phyloP scores from a whole-genome alignment of 2,329 filamentous ascomycete species.

The Cercospora nicotianae region DNA sequence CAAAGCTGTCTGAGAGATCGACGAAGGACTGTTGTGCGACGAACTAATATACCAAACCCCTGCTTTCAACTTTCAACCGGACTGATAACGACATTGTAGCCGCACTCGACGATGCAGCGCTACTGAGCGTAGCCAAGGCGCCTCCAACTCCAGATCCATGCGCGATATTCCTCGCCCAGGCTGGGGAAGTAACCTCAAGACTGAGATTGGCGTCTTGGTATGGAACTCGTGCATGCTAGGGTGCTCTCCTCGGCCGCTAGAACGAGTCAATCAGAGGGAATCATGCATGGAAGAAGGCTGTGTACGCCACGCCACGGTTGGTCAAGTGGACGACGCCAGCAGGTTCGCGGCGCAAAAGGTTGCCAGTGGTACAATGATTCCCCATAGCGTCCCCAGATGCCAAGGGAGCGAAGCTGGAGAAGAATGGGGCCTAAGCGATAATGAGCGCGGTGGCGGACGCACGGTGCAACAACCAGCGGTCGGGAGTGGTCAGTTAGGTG shows the following conservation, averaged over 20 bases:
- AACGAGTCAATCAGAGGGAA: neutral
- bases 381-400: conserved; percentile 11
- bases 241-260: conserved; percentile 1
- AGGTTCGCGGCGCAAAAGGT: neutral
- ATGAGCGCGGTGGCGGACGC: conserved; percentile 7
- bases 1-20: conserved; percentile 4
- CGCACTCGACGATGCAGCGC: conserved; percentile 11
- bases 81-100: conserved; percentile 2
- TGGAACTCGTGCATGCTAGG: conserved; percentile 9
- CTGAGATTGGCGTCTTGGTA: conserved; percentile 14
- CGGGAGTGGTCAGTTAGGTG: neutral
- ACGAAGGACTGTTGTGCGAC: conserved; percentile 14
- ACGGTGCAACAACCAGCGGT: neutral
- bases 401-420: conserved; percentile 12
- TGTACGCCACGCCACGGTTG: neutral
- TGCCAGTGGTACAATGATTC: neutral
- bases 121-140: conserved; percentile 15
- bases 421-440: conserved; percentile 11
- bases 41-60: conserved; percentile 12
- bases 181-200: conserved; percentile 11
- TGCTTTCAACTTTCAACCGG: conserved; percentile 21
- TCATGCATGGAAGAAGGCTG: conserved; percentile 16
- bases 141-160: conserved; percentile 11
- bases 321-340: neutral
- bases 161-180: conserved; percentile 18